Conservation (phyloP, 192 early-diverging fungal genomes). For the Coemansia sp. region DNA sequence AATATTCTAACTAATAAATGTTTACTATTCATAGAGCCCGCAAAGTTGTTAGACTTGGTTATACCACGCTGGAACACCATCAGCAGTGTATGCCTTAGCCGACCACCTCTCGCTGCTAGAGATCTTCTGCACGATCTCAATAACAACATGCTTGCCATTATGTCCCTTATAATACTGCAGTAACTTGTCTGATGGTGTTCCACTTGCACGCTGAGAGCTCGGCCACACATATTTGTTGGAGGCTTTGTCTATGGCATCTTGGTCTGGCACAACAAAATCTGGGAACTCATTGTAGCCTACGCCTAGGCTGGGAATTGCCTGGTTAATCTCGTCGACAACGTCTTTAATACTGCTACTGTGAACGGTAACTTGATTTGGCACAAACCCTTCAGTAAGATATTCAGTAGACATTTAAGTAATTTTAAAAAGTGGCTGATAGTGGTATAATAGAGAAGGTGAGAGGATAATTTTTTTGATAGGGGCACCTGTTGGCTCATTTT, state of each 20-base stretch:
- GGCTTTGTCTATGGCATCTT: not conserved
- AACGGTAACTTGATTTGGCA: not conserved
- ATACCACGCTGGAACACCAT: not conserved
- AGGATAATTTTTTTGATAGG: not conserved
- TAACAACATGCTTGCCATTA: not conserved
- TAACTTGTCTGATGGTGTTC: not conserved
- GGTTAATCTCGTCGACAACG: not conserved
- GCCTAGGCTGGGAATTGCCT: not conserved
- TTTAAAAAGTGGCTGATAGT: not conserved
- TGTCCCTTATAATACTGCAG: not conserved
- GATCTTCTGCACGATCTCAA: not conserved
- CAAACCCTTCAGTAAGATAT: not conserved
- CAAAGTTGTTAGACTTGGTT: not conserved
- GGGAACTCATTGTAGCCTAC: not conserved
- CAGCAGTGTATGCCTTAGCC: not conserved
- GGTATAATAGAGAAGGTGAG: not conserved
- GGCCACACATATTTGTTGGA: not conserved
- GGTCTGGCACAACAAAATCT: not conserved
- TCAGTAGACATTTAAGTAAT: not conserved
- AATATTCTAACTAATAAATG: not conserved
- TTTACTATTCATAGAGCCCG: not conserved
- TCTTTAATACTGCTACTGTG: not conserved
- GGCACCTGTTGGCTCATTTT: not conserved
- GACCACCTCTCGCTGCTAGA: not conserved
- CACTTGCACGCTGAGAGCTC: not conserved